Evolutionary conservation across 1,284 basidiomycete genomes (phyloP), one percentile per base, ranked within the genome.

Genomic region (Leccinum pallidistipes): DNA sequence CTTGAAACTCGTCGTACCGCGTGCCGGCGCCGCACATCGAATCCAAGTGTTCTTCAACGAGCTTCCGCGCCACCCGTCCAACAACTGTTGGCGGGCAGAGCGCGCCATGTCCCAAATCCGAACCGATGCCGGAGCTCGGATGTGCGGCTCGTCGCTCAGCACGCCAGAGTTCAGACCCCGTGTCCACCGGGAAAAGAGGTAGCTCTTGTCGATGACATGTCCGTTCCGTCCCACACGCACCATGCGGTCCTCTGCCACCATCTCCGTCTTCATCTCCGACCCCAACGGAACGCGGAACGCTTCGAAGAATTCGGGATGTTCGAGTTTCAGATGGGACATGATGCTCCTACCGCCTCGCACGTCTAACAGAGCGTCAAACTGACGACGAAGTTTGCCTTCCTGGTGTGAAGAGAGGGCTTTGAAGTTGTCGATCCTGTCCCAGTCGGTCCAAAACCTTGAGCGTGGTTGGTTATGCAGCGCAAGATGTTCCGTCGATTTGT

Each of bases 121-220:
- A 3, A 65, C 49, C 0, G 76, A 68, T 7, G 36, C 36, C 16
- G 38, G 38, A 0, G 64, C 66, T 18, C 21, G 61, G n/a, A 82
- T 70, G 58, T 75, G 62, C 3, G 69, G 64, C 0, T 73, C 64
- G 3, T 64, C 27, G 16, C 64, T 68, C 64, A 83, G 80, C 1
- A 77, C 65, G 0, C 83, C 85, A n/a, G 82, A 77, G 62, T 80
- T 64, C 53, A 58, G n/a, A 3, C 81, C 81, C 0, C 61, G 62
- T 0, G 31, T 53, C 86, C 86, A 88, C 6, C 72, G 76, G 10
- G 74, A 57, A 5, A 86, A 56, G 2, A 88, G 77, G 65, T 85
- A 86, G 57, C 0, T 59, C 16, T 1, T 63, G 53, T 14, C 31
- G 1, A 85, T 63, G 8, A 1, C 67, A 62, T 40, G 72, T 66